A percentile compares a stretch with the other conserved stretches of the same genome.
phyloP scores from a whole-genome alignment of 768 basidiomycete genomes.

The Phylloporus scabripes region DNA sequence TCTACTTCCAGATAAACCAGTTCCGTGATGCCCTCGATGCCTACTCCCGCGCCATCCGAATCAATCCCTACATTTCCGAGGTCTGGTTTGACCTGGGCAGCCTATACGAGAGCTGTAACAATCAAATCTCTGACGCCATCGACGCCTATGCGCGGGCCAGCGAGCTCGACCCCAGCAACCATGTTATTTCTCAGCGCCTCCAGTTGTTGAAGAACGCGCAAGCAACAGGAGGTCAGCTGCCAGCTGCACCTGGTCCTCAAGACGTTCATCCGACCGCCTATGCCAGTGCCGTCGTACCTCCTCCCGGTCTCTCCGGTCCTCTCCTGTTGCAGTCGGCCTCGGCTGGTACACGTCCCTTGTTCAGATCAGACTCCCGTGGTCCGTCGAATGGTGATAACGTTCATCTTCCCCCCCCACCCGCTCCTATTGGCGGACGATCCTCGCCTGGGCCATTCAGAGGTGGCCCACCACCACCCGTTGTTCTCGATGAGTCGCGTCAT shows the following conservation, averaged over 20 bases:
- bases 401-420: constrained; percentile 57
- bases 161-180: constrained; percentile 87
- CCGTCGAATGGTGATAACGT: constrained; percentile 35
- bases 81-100: constrained; percentile 88
- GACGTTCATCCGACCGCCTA: constrained; percentile 97
- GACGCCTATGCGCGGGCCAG: constrained; percentile 95
- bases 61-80: constrained; percentile 94
- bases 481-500: constrained; percentile 72
- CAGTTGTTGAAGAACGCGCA: constrained; percentile 77
- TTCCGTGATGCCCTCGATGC: constrained; percentile 98
- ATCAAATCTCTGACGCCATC: constrained; percentile 97
- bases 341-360: constrained; percentile 38
- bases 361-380: constrained; percentile 65
- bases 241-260: constrained; percentile 86
- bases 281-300: constrained; percentile 69
- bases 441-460: constrained; percentile 77
- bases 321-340: constrained; percentile 49
- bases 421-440: constrained; percentile 40
- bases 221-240: constrained; percentile 63
- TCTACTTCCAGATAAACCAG: constrained; percentile 99
- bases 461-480: constrained; percentile 76
- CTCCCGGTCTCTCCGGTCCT: constrained; percentile 62
- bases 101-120: constrained; percentile 97
- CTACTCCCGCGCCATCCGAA: constrained; percentile 96
- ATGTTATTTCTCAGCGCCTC: constrained; percentile 75